These are phyloP conservation scores for Aspergillus neotritici DNA, from an alignment of 2,329 filamentous ascomycete species.

Conservation along the genomic window DNA sequence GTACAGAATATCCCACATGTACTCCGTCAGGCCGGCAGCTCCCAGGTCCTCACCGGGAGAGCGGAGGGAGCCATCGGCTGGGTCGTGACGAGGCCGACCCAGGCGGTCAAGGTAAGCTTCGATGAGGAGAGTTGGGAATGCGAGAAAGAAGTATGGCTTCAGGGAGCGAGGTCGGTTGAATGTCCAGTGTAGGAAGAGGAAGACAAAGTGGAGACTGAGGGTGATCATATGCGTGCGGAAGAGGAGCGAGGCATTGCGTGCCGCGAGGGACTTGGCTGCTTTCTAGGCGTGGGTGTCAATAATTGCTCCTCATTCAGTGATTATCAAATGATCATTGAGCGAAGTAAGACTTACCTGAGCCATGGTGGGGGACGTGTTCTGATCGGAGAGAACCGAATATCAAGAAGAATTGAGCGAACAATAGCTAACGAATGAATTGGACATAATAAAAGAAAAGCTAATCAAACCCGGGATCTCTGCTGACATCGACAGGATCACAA, in stretches of 20 bases:
- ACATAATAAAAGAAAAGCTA: too few species aligned
- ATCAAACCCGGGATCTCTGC: too few species aligned
- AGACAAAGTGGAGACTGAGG: slow-evolving; percentile 64
- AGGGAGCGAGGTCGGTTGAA: slow-evolving; percentile 58
- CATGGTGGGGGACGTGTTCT: slow-evolving; percentile 12
- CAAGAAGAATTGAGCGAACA: too few species aligned
- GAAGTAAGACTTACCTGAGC: slow-evolving; percentile 20
- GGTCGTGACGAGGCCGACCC: slow-evolving; percentile 69
- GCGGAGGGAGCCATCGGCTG: slow-evolving; percentile 61
- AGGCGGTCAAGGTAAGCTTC: slow-evolving; percentile 81
- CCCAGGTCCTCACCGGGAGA: slow-evolving; percentile 81
- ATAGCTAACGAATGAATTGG: not conserved
- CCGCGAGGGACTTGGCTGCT: slow-evolving; percentile 59
- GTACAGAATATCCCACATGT: slow-evolving; percentile 96
- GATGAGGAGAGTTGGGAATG: slow-evolving; percentile 68
- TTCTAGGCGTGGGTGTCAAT: slow-evolving; percentile 29
- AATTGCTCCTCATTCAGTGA: slow-evolving; percentile 6
- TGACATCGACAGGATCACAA: too few species aligned
- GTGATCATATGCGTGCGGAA: slow-evolving; percentile 77
- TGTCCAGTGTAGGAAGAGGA: slow-evolving; percentile 64
- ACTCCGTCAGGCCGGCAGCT: slow-evolving; percentile 84
- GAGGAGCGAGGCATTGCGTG: slow-evolving; percentile 70
- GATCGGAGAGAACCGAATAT: too few species aligned
- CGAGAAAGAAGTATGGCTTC: slow-evolving; percentile 65
- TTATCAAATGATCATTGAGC: not conserved